These are phyloP conservation scores for Pleurozium schreberi DNA, from an alignment of 225 moss, liverwort and hornwort species.

Conservation along the genomic window DNA sequence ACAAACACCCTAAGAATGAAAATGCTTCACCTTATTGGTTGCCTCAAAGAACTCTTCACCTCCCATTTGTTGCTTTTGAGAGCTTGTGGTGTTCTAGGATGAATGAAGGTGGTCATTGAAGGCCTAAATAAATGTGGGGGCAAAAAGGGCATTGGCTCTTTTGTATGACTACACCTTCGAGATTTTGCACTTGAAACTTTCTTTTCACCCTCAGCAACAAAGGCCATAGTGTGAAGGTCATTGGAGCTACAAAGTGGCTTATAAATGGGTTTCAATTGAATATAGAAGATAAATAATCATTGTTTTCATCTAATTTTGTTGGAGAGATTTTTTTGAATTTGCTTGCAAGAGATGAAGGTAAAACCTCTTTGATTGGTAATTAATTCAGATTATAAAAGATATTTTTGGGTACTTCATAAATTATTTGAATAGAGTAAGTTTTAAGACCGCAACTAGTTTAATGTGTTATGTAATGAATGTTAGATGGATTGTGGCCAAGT, in stretches of 20 bases:
- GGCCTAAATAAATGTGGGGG: too few species aligned
- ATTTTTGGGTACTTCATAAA: background rate
- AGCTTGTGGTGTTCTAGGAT: background rate
- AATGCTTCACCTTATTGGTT: background rate
- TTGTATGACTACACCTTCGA: too few species aligned
- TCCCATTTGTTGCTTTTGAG: background rate
- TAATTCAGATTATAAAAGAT: background rate
- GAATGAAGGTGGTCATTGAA: too few species aligned
- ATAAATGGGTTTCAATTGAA: background rate
- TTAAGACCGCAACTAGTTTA: background rate
- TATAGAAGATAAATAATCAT: background rate
- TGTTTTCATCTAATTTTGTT: background rate
- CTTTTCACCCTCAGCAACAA: too few species aligned
- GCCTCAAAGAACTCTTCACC: too few species aligned
- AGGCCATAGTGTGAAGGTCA: too few species aligned
- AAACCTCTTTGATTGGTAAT: background rate
- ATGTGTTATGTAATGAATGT: accelerated
- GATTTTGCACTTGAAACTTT: too few species aligned
- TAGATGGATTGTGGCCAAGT: background rate
- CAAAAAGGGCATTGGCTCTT: too few species aligned
- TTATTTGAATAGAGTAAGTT: background rate
- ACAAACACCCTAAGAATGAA: background rate
- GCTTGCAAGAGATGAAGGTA: background rate
- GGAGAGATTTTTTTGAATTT: background rate
- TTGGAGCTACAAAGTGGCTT: background rate